Percentiles rank a stretch among this genome's conserved stretches.
Conservation (phyloP, 345 rosid genomes). For the Erodium maritimum region DNA sequence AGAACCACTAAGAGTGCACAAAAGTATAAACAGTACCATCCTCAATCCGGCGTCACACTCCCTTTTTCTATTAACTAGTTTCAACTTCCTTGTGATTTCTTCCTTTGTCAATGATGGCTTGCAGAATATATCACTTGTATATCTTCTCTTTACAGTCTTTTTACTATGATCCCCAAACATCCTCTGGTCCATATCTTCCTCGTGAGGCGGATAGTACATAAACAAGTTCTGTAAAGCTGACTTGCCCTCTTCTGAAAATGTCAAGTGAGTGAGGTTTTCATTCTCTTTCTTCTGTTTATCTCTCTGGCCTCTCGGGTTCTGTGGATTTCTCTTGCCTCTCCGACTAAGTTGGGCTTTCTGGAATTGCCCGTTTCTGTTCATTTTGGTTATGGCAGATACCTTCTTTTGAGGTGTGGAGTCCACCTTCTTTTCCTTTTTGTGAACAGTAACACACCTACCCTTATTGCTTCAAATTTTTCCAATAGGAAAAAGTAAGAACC, state of each 20-base stretch:
- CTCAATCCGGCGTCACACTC: constrained; percentile 36
- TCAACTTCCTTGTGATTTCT: constrained; percentile 44
- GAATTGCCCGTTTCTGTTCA: too few relatives aligned
- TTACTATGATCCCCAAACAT: constrained; percentile 19
- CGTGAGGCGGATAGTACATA: constrained; percentile 57
- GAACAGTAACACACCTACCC: constrained; percentile 46
- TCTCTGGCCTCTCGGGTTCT: too few relatives aligned
- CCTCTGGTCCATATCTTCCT: constrained; percentile 34
- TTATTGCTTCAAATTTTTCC: constrained; percentile 32
- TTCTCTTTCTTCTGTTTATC: constrained; percentile 18
- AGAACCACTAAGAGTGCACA: neutral
- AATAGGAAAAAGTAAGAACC: constrained; percentile 7
- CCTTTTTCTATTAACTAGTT: constrained; percentile 37
- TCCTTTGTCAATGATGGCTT: constrained; percentile 41
- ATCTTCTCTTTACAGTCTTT: constrained; percentile 17
- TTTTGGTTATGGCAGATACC: too few relatives aligned
- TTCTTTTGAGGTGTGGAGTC: constrained; percentile 1
- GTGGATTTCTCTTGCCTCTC: too few relatives aligned
- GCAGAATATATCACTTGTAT: constrained; percentile 48
- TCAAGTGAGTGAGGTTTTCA: constrained; percentile 24
- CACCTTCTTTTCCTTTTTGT: constrained; percentile 26
- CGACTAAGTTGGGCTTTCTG: too few relatives aligned
- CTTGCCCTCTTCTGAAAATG: constrained; percentile 47
- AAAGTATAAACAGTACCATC: constrained; percentile 37
- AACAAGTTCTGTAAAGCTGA: constrained; percentile 54